A percentile compares a stretch with the other conserved stretches of the same genome.
phyloP scores from a whole-genome alignment of 495 filamentous ascomycete genomes.

The Diplogelasinospora grovesii region DNA sequence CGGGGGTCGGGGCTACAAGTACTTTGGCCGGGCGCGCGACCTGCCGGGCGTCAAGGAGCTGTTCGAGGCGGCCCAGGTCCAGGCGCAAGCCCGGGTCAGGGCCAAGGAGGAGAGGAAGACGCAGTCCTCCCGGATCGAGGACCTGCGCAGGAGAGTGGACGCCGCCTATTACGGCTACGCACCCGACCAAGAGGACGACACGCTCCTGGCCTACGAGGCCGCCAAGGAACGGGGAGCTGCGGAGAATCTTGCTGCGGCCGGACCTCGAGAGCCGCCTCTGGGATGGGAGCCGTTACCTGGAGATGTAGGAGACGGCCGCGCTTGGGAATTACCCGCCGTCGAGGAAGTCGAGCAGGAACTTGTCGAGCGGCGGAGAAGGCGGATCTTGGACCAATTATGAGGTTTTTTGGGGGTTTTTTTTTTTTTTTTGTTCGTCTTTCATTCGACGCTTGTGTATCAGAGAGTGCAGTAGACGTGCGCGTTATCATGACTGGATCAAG shows the following conservation, averaged over 20 bases:
- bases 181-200: conserved; percentile 87
- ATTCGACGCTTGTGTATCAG: neutral
- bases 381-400: conserved; percentile 59
- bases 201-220: conserved; percentile 72
- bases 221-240: conserved; percentile 76
- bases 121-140: too few species aligned
- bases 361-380: conserved; percentile 74
- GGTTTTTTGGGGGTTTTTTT: neutral
- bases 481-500: neutral
- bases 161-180: conserved; percentile 95
- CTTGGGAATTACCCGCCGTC: conserved; percentile 76
- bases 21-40: conserved; percentile 83
- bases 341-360: conserved; percentile 93
- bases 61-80: conserved; percentile 70
- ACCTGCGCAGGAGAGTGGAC: conserved; percentile 79
- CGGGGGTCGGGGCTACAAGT: conserved; percentile 78
- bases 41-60: conserved; percentile 94
- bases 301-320: conserved; percentile 72
- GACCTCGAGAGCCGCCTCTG: conserved; percentile 35
- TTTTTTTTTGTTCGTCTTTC: neutral
- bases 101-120: conserved; percentile 49
- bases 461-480: neutral
- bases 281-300: conserved; percentile 85
- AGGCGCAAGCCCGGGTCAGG: conserved; percentile 45
- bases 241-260: conserved; percentile 45